Evolutionary conservation across 768 basidiomycete species (phyloP), one percentile per base, ranked within the genome.

Genomic region (Amylocystis lapponica): DNA sequence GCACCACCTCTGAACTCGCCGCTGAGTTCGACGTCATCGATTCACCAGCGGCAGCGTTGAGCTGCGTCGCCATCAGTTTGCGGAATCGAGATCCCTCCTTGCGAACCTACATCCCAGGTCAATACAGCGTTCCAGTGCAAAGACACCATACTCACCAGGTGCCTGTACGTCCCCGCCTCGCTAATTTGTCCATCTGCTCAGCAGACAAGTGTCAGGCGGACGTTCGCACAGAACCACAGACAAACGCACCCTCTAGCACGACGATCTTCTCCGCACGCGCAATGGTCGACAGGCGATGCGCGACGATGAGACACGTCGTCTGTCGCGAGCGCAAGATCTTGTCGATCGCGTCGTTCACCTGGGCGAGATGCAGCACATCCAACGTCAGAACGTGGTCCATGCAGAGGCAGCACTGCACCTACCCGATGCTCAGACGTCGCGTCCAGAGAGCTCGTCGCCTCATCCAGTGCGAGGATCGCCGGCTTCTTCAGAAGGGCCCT

Each of bases 311-410:
- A 53, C 91, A 92, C 2, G 91, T 94, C 26, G 90, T 93, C 48
- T 86, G 77, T 34, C 83, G 68, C 33, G 79, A 79, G 41, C 76
- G 73, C 35, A 96, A 68, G 47, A 95, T 92, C 59, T 83, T 86
- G 59, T 91, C 90, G 36, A 96, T 84, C 4, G 92, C 92, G 52
- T 91, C 82, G 57, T 96, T 93, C 27, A 93, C 86, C 81, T 81
- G 48, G 12, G 27, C 14, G 31, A 14, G 20, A 36, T n/a, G 6
- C 27, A 5, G n/a, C 14, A 34, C 16, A 17, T 23, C 6, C 14
- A 19, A 17, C 27, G 46, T 21, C 23, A 43, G 1, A n/a, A 11
- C 32, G n/a, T 29, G 35, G n/a, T 20, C n/a, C 17, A 20, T 21
- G 21, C 27, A 20, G 34, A 13, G 19, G 32, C 8, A 22, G 16